Evolutionary conservation across 2,329 filamentous ascomycete species (phyloP).

Genomic region (Elsinoe necatrix): DNA sequence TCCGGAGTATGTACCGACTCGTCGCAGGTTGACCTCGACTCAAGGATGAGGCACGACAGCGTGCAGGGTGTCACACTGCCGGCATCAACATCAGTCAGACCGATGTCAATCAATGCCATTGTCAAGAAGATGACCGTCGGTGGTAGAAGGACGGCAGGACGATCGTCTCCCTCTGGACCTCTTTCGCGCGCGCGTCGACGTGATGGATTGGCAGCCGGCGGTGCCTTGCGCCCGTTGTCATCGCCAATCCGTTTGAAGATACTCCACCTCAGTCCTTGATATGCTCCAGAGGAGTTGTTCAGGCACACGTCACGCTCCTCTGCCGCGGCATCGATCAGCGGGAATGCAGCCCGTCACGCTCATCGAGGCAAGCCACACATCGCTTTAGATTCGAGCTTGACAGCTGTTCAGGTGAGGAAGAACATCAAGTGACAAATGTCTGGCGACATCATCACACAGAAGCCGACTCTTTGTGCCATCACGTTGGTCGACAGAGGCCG

Average conservation of each 20-base stretch:
- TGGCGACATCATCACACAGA: not conserved
- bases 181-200: constrained; percentile 7
- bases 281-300: not conserved
- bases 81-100: not conserved
- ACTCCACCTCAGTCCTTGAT: constrained; percentile 11
- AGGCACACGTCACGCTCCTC: not conserved
- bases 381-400: not conserved
- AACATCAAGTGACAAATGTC: constrained; percentile 6
- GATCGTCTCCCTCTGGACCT: not conserved
- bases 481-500: not conserved
- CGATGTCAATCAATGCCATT: not conserved
- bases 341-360: not conserved
- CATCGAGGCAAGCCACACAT: not conserved
- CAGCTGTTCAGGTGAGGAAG: not conserved
- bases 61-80: not conserved
- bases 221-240: constrained; percentile 7
- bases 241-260: constrained; percentile 8
- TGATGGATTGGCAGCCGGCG: constrained; percentile 2
- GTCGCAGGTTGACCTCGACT: constrained; percentile 5
- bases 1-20: constrained; percentile 1
- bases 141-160: not conserved
- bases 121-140: not conserved
- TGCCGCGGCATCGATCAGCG: constrained; percentile 3
- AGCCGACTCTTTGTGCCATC: not conserved
- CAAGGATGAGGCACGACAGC: not conserved